Evolutionary conservation across 768 basidiomycete species (phyloP).

Genomic region (Polyporus arcularius): DNA sequence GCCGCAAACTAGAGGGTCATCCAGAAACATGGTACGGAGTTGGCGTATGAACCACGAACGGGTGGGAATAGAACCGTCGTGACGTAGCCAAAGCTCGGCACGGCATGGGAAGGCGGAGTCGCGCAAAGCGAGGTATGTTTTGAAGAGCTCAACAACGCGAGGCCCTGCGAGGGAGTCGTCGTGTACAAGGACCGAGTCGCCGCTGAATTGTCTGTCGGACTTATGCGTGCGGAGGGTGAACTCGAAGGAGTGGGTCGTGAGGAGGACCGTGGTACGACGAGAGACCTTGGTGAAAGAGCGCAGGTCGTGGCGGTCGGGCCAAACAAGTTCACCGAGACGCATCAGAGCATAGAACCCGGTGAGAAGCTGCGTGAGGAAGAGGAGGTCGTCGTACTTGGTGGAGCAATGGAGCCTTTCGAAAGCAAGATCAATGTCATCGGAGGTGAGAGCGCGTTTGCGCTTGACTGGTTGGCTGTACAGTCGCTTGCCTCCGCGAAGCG

Average conservation of each 20-base stretch:
- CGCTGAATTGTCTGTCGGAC: constrained; percentile 32
- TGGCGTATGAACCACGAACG: constrained; percentile 36
- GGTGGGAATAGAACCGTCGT: constrained; percentile 33
- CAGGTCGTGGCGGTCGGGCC: constrained; percentile 15
- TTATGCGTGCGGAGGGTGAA: constrained; percentile 42
- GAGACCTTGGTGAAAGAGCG: constrained; percentile 25
- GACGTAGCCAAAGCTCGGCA: constrained; percentile 36
- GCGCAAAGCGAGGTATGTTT: constrained; percentile 26
- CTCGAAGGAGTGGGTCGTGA: background rate
- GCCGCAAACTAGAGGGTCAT: constrained; percentile 27
- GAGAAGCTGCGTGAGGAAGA: constrained; percentile 26
- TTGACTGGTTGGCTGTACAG: constrained; percentile 17
- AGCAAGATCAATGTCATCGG: constrained; percentile 17
- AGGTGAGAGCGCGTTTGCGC: constrained; percentile 31
- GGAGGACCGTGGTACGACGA: constrained; percentile 8
- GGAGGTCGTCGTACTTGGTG: constrained; percentile 29
- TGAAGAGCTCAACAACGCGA: background rate
- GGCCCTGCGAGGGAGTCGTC: rapidly evolving
- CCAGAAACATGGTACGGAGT: constrained; percentile 28
- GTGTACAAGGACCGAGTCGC: constrained; percentile 19
- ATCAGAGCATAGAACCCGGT: constrained; percentile 27
- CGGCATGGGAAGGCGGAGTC: constrained; percentile 29
- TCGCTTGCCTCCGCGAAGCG: constrained; percentile 34
- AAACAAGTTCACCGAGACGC: constrained; percentile 33
- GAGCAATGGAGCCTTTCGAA: too few species aligned